These are phyloP conservation scores for Colletotrichum graminicola DNA, from an alignment of 2,329 filamentous ascomycete species.

Conservation along the genomic window DNA sequence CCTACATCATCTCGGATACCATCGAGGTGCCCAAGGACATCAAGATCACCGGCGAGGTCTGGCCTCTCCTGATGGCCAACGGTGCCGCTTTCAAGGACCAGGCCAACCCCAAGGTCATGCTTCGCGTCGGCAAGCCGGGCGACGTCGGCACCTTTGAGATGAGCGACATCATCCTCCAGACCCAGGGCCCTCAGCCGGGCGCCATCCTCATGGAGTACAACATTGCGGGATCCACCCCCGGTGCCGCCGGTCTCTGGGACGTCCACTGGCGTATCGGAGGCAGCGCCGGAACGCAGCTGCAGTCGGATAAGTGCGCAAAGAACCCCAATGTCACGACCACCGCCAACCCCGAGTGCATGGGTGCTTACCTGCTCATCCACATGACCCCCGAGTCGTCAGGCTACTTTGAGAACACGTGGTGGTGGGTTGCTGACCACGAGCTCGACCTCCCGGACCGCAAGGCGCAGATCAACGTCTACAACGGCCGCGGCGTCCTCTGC, in stretches of 20 bases:
- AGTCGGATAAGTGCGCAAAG: slow-evolving; percentile 84
- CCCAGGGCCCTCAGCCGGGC: slow-evolving; percentile 84
- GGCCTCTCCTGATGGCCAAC: slow-evolving; percentile 88
- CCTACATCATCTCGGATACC: slow-evolving; percentile 78
- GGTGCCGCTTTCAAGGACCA: slow-evolving; percentile 81
- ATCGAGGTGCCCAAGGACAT: slow-evolving; percentile 81
- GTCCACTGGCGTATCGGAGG: slow-evolving; percentile 96
- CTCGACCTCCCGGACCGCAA: slow-evolving; percentile 80
- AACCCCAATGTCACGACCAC: slow-evolving; percentile 72
- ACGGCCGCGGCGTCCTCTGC: slow-evolving; percentile 84
- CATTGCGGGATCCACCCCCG: slow-evolving; percentile 74
- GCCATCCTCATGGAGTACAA: slow-evolving; percentile 96
- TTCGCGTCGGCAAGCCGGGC: slow-evolving; percentile 83
- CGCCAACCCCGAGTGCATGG: slow-evolving; percentile 77
- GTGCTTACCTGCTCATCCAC: slow-evolving; percentile 78
- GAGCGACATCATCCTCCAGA: slow-evolving; percentile 87
- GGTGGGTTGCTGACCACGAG: slow-evolving; percentile 92
- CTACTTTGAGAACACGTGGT: slow-evolving; percentile 91
- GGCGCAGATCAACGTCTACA: slow-evolving; percentile 85
- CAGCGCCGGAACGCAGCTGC: slow-evolving; percentile 83
- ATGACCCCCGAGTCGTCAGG: slow-evolving; percentile 72
- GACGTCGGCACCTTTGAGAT: slow-evolving; percentile 88
- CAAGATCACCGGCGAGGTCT: slow-evolving; percentile 91
- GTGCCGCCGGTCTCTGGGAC: slow-evolving; percentile 89
- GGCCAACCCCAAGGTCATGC: slow-evolving; percentile 82